Percentiles rank a stretch among this genome's conserved stretches.
phyloP scores from a whole-genome alignment of 495 filamentous ascomycete genomes.

The Trichoderma erinaceum region DNA sequence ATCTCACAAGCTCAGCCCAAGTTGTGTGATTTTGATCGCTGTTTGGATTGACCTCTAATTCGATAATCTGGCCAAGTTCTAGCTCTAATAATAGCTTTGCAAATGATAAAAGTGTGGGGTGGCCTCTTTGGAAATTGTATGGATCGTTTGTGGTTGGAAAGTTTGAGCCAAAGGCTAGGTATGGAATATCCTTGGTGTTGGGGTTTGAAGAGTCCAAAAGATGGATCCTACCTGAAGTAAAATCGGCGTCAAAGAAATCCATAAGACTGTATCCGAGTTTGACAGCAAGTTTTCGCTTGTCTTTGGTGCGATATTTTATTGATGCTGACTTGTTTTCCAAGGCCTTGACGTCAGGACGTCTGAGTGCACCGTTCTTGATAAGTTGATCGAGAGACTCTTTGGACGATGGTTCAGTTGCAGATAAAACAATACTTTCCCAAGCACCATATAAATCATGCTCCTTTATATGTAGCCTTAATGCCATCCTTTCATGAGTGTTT shows the following conservation, averaged over 20 bases:
- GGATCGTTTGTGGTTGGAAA: background rate
- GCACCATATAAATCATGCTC: background rate
- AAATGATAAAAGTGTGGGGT: background rate
- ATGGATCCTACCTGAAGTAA: background rate
- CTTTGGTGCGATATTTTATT: background rate
- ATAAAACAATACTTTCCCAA: background rate
- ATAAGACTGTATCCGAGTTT: conserved; percentile 17
- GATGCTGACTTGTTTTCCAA: background rate
- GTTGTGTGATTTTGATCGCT: background rate
- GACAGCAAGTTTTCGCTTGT: conserved; percentile 17
- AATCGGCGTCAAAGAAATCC: conserved; percentile 19
- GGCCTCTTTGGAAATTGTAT: background rate
- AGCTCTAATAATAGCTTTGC: background rate
- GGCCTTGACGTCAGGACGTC: background rate
- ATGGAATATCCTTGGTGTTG: background rate
- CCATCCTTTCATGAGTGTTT: background rate
- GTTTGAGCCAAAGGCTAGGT: background rate
- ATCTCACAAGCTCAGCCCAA: background rate
- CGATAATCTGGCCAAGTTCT: background rate
- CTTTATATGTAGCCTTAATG: background rate
- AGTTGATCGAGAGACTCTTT: background rate
- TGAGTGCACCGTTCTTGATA: background rate
- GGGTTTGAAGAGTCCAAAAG: background rate
- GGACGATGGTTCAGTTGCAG: background rate
- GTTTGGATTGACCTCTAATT: background rate